phyloP scores from a whole-genome alignment of 2,329 filamentous ascomycete species.

The Fusarium marasasianum region DNA sequence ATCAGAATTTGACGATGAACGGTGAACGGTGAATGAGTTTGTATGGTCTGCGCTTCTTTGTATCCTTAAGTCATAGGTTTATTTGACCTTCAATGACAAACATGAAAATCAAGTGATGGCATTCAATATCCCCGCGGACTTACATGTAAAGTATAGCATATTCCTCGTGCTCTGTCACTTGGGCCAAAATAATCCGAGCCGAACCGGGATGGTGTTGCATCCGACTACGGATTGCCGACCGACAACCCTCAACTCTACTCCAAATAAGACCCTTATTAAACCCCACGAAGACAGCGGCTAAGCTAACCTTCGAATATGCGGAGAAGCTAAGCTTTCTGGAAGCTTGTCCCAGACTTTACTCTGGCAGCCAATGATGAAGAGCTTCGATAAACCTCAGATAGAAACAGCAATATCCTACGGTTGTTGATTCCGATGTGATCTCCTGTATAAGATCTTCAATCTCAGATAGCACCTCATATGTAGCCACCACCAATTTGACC shows the following conservation, averaged over 20 bases:
- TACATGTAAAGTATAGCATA: not conserved
- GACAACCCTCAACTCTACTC: not conserved
- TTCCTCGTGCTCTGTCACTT: not conserved
- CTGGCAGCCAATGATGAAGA: not conserved
- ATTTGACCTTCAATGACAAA: not conserved
- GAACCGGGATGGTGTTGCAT: not conserved
- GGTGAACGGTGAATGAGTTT: not conserved
- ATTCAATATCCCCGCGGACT: accelerated
- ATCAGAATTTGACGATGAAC: not conserved
- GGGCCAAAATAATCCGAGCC: not conserved
- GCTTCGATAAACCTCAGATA: not conserved
- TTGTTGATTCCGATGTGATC: not conserved
- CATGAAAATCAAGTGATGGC: not conserved
- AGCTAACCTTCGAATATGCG: not conserved
- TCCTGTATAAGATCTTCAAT: not conserved
- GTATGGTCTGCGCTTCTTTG: not conserved
- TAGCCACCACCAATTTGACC: too few relatives aligned
- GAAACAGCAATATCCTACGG: not conserved
- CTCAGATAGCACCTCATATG: too few relatives aligned
- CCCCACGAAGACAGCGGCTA: not conserved
- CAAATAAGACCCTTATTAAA: not conserved
- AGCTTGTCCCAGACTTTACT: not conserved
- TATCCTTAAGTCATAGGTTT: accelerated
- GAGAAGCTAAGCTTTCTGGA: not conserved
- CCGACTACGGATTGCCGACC: not conserved